Evolutionary conservation across 768 basidiomycete genomes (phyloP), one percentile per base, ranked within the genome.

Genomic region (Roridomyces roridus): DNA sequence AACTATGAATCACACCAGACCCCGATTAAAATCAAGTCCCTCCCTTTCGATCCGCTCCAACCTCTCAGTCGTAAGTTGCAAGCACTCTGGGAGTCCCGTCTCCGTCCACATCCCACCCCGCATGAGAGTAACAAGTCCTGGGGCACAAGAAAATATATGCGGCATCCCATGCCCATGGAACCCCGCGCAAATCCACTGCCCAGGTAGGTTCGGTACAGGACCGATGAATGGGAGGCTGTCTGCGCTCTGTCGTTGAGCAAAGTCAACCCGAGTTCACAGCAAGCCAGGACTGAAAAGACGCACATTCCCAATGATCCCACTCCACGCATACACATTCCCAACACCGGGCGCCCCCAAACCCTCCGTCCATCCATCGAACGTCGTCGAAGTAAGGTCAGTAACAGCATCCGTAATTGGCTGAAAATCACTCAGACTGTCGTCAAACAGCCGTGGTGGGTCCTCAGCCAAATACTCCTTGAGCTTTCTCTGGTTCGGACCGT

Each of bases 131-230:
- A 57, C 64, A 5, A 65, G 44, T 15, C 60, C 60, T 0, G 57
- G 55, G 20, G 55, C 55, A 20, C 60, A 62, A 28, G 55, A 55
- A 18, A 56, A 50, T 4, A 60, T 53, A 23, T 46, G 42, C 20
- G 58, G 53, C 67, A 61, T 63, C 9, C 67, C 67, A 46, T 68
- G 67, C 6, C 67, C 67, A 34, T 63, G 63, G 43, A 62, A 60
- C 8, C 67, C 67, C 6, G 65, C 65, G 26, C 50, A 60, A 14
- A 68, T 54, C 55, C 60, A 68, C 34, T 58, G 60, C 0, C 65
- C 65, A 4, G 63, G 55, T 18, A 52, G 49, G 39, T 58, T 57
- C 20, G 63, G 65, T 12, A 68, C 40, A 9, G 34, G 40, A 1
- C 67, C 67, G 24, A 66, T 56, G 51, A 61, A 66, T 4, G 67